These are phyloP conservation scores for Fallopia convolvulus DNA, from an alignment of 148 eudicot genomes.

Conservation along the genomic window DNA sequence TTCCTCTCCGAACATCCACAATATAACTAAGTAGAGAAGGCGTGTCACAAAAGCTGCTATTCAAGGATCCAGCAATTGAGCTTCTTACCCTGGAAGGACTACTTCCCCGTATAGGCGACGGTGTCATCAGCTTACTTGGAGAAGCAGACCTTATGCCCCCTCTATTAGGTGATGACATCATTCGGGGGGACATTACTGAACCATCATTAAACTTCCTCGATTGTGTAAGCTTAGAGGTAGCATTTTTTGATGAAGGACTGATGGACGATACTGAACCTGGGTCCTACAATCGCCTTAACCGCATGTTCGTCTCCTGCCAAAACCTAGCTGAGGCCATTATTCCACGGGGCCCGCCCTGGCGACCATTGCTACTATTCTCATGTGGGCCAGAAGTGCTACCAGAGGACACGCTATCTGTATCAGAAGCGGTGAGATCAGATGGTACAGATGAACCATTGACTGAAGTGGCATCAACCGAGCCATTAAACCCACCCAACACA, in stretches of 20 bases:
- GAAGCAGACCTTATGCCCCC: conserved; percentile 59
- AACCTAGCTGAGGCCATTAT: conserved; percentile 62
- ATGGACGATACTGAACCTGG: conserved; percentile 57
- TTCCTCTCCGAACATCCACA: conserved; percentile 91
- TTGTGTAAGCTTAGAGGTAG: conserved; percentile 45
- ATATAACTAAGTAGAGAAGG: conserved; percentile 92
- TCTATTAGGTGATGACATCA: conserved; percentile 70
- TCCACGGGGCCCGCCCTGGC: conserved; percentile 48
- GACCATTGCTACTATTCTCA: conserved; percentile 31
- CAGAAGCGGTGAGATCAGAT: conserved; percentile 72
- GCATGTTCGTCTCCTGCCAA: conserved; percentile 97
- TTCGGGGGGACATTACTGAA: conserved; percentile 49
- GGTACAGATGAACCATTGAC: conserved; percentile 46
- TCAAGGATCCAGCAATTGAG: conserved; percentile 41
- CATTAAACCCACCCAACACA: conserved; percentile 30
- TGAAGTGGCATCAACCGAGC: conserved; percentile 33
- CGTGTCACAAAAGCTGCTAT: conserved; percentile 46
- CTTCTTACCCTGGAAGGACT: conserved; percentile 75
- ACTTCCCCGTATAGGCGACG: conserved; percentile 60
- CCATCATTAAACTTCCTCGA: conserved; percentile 56
- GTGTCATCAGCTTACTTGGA: conserved; percentile 56
- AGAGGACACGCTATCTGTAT: conserved; percentile 89
- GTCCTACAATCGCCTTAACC: conserved; percentile 88
- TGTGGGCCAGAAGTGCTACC: conserved; percentile 80
- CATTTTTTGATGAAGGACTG: conserved; percentile 54